Conservation (phyloP, 106 monocot genomes). For the Dioscorea zingiberensis region DNA sequence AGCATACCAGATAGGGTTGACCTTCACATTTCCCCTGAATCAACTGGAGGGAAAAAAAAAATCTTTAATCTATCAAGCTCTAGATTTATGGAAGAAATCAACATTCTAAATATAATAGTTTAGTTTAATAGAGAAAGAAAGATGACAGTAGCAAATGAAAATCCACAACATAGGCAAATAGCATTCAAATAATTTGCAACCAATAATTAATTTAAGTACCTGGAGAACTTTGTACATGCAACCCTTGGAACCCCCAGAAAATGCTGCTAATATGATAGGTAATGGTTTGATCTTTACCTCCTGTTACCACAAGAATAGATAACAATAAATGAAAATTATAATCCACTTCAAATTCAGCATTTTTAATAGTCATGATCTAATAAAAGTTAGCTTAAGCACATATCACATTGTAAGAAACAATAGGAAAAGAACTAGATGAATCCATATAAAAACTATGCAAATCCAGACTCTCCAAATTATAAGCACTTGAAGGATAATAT, state of each 20-base stretch:
- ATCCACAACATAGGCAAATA: no score
- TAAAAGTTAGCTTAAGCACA: neutral
- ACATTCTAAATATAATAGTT: neutral
- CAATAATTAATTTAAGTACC: slow-evolving; percentile 24
- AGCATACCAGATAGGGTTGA: slow-evolving; percentile 36
- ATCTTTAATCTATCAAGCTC: slow-evolving; percentile 2
- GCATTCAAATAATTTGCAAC: neutral
- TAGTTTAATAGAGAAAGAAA: no score
- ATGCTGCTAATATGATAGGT: slow-evolving; percentile 67
- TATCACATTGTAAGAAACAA: neutral
- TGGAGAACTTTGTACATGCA: slow-evolving; percentile 91
- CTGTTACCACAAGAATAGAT: slow-evolving; percentile 22
- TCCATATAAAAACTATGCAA: no score
- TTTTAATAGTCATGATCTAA: neutral
- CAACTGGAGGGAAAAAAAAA: slow-evolving; percentile 35
- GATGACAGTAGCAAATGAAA: no score
- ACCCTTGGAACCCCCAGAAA: slow-evolving; percentile 82
- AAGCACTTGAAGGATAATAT: no score
- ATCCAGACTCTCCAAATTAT: no score
- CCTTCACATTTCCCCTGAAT: slow-evolving; percentile 73
- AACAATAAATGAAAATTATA: neutral
- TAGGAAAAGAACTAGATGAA: no score
- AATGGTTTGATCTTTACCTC: slow-evolving; percentile 49
- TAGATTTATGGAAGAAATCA: neutral
- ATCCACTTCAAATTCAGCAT: neutral